Percentiles rank a stretch among this genome's conserved stretches.
These are phyloP conservation scores for Fusarium udum DNA, from an alignment of 2,329 filamentous ascomycete genomes.

Conservation along the genomic window DNA sequence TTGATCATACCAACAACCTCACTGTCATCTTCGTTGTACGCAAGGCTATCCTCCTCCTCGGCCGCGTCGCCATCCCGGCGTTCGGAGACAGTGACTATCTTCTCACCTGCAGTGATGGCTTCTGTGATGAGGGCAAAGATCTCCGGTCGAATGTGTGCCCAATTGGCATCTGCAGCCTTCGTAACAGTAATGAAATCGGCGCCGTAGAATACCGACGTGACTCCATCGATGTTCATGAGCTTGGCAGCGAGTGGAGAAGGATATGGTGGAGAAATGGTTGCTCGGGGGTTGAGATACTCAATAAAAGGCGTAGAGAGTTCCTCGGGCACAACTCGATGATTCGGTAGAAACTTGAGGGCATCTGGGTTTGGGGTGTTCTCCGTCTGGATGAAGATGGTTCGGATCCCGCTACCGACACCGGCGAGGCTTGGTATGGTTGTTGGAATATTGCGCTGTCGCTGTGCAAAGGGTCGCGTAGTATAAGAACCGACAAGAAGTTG, in stretches of 20 bases:
- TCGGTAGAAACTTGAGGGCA: slow-evolving; percentile 95
- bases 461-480: slow-evolving; percentile 36
- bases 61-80: slow-evolving; percentile 63
- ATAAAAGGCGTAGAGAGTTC: slow-evolving; percentile 79
- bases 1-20: slow-evolving; percentile 99
- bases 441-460: slow-evolving; percentile 17
- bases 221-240: slow-evolving; percentile 91
- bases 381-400: slow-evolving; percentile 97
- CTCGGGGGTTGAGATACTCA: slow-evolving; percentile 90
- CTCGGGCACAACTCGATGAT: slow-evolving; percentile 83
- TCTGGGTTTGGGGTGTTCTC: slow-evolving; percentile 95
- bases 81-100: slow-evolving; percentile 78
- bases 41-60: slow-evolving; percentile 72
- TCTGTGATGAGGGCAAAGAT: slow-evolving; percentile 96
- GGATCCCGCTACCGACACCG: slow-evolving; percentile 52
- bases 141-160: slow-evolving; percentile 95
- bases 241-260: slow-evolving; percentile 91
- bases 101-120: slow-evolving; percentile 83
- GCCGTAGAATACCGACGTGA: slow-evolving; percentile 95
- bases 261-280: slow-evolving; percentile 87
- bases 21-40: slow-evolving; percentile 88
- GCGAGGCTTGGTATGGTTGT: slow-evolving; percentile 35
- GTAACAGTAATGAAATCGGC: slow-evolving; percentile 96
- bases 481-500: slow-evolving; percentile 31
- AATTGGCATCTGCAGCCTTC: slow-evolving; percentile 86